Conservation (phyloP, 345 rosid genomes). For the Eucalyptus sp. region DNA sequence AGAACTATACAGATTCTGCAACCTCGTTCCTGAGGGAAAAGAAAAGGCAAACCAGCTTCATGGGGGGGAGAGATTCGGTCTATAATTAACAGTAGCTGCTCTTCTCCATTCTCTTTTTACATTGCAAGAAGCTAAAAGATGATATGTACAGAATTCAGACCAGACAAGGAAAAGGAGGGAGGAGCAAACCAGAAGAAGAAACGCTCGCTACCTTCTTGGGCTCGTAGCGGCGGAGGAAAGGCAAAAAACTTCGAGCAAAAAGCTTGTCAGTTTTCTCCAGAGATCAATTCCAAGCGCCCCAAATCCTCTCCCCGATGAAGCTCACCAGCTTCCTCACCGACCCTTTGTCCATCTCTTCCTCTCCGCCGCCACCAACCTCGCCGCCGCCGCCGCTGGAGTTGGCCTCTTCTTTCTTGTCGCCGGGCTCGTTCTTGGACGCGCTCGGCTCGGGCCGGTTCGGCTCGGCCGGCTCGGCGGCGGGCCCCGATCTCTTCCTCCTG, state of each 20-base stretch:
- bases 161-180: not conserved
- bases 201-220: not conserved
- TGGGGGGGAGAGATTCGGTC: not conserved
- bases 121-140: not conserved
- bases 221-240: not conserved
- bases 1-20: not conserved
- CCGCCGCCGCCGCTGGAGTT: not conserved
- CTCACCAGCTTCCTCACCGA: conserved; percentile 35
- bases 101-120: not conserved
- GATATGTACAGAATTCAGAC: not conserved
- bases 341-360: conserved; percentile 26
- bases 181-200: not conserved
- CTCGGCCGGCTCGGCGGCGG: not conserved
- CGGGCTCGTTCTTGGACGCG: not conserved
- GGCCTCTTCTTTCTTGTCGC: not conserved
- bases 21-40: not conserved
- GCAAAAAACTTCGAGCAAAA: not conserved
- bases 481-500: conserved; percentile 23
- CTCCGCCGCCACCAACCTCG: not conserved
- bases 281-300: conserved; percentile 45
- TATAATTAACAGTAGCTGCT: not conserved
- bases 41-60: not conserved
- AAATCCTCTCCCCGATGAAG: conserved; percentile 64
- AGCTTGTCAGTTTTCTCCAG: not conserved
- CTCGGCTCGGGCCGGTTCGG: conserved; percentile 11